phyloP scores from a whole-genome alignment of 495 filamentous ascomycete species.

The Aspergillus panamensis region DNA sequence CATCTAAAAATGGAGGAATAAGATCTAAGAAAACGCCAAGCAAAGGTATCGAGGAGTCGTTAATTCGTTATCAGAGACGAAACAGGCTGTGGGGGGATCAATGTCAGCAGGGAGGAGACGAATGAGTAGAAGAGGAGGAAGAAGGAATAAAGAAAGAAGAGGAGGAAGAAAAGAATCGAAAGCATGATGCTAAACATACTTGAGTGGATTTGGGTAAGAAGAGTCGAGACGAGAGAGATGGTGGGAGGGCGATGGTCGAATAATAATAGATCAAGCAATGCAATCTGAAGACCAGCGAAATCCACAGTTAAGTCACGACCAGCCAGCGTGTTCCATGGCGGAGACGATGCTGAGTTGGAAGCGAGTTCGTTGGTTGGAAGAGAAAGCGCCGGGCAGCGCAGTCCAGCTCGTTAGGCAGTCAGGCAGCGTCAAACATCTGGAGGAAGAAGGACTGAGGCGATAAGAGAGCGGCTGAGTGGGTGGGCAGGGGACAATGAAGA shows the following conservation, averaged over 20 bases:
- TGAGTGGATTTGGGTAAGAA: neutral
- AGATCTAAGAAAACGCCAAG: slow-evolving; percentile 13
- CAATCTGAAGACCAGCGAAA: neutral
- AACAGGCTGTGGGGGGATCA: slow-evolving; percentile 6
- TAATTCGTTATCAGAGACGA: slow-evolving; percentile 16
- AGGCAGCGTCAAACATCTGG: slow-evolving; percentile 17
- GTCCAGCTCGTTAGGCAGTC: slow-evolving; percentile 16
- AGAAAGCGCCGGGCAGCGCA: slow-evolving; percentile 3
- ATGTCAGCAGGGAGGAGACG: slow-evolving; percentile 8
- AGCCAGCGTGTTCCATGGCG: slow-evolving; percentile 29
- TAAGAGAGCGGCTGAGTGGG: neutral
- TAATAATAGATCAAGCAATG: slow-evolving; percentile 6
- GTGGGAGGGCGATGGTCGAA: neutral
- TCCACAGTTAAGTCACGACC: slow-evolving; percentile 10
- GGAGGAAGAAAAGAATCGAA: slow-evolving; percentile 6
- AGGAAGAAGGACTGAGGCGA: neutral
- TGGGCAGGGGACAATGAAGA: neutral
- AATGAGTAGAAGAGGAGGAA: slow-evolving; percentile 8
- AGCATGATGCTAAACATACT: slow-evolving; percentile 11
- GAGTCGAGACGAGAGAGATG: neutral
- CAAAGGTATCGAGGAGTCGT: slow-evolving; percentile 17
- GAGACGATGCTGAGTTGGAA: slow-evolving; percentile 22
- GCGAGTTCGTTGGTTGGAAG: slow-evolving; percentile 15
- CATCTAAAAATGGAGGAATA: slow-evolving; percentile 5
- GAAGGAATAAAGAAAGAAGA: slow-evolving; percentile 9